Base-by-base conservation (phyloP, 2,329 filamentous ascomycete genomes). In the Tolypocladium endophyticum region DNA sequence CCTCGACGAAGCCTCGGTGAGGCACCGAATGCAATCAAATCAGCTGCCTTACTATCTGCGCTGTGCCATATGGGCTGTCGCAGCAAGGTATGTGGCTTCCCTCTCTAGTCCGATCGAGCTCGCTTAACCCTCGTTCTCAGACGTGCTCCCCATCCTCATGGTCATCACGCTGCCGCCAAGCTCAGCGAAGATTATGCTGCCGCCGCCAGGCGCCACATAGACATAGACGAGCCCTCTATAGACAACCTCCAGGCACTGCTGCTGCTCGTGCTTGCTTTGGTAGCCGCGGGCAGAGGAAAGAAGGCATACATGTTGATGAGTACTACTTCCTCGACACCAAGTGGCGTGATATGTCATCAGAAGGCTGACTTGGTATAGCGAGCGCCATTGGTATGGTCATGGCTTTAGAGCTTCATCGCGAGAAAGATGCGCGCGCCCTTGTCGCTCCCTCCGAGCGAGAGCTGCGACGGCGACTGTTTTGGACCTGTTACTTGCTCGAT, bases 401-500 rank as follows among this genome's bases (percentile, higher is more conserved):
- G 72, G 90, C 89, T 4, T 80, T 95, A 14, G 89, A 92, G 68
- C 77, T 94, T 3, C 89, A 95, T 69, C 84, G 89, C 38, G 91
- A 96, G 73, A 76, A 87, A 52, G 86, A 90, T 30, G 69, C 78
- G 7, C 82, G 83, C 57, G 76, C 83, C 16, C 82, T 83, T 59
- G 79, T 89, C 14, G 82, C 84, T 0, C 79, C 85, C 0, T 76
- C 84, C 4, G 90, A 95, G 69, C 82, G 88, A 59, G 91, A 95
- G 74, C 86, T 87, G 68, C 82, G 89, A 54, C 80, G 91, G 59
- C 82, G 89, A n/a, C 76, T 95, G 2, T 96, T 96, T 72, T 96
- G 91, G 91, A 87, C 89, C 2, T 93, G 89, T 69, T 96, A 94
- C 67, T 77, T 95, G 33, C 86, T 95, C 72, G 91, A 96, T 69